These are phyloP conservation scores for Fusarium illudens DNA, from an alignment of 2,329 filamentous ascomycete species.

Conservation along the genomic window DNA sequence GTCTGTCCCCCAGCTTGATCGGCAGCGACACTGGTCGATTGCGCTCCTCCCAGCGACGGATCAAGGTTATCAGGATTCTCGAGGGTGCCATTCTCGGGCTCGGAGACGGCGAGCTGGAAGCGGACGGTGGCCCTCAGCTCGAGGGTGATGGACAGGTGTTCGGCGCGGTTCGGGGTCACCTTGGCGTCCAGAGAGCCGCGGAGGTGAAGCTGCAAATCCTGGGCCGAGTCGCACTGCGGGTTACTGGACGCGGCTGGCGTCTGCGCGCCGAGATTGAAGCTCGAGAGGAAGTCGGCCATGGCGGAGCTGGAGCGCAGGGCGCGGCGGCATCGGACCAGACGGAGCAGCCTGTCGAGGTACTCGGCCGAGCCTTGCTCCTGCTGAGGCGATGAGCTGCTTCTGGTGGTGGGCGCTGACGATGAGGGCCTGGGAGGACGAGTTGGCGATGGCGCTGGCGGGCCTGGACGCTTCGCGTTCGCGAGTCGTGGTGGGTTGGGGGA, in stretches of 20 bases:
- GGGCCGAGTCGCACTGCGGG: conserved; percentile 46
- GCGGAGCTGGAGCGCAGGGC: conserved; percentile 2
- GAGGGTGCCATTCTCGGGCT: conserved; percentile 48
- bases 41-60: conserved; percentile 46
- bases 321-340: conserved; percentile 14
- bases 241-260: conserved; percentile 31
- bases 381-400: conserved; percentile 11
- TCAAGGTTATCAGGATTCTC: conserved; percentile 48
- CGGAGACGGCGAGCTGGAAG: conserved; percentile 53
- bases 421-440: not conserved
- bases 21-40: conserved; percentile 20
- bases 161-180: conserved; percentile 57
- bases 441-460: conserved; percentile 10
- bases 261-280: conserved; percentile 46
- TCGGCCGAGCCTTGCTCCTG: conserved; percentile 27
- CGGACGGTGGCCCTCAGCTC: conserved; percentile 56
- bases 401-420: conserved; percentile 1
- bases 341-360: conserved; percentile 28
- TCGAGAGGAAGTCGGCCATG: conserved; percentile 53
- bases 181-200: conserved; percentile 52
- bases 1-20: conserved; percentile 32
- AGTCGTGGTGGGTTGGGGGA: conserved; percentile 9
- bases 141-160: conserved; percentile 58
- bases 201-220: conserved; percentile 59
- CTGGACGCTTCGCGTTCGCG: conserved; percentile 23